Percentiles rank a stretch among this genome's conserved stretches.
Evolutionary conservation across 1,284 basidiomycete species (phyloP).

Genomic region (Moniliella sp.): DNA sequence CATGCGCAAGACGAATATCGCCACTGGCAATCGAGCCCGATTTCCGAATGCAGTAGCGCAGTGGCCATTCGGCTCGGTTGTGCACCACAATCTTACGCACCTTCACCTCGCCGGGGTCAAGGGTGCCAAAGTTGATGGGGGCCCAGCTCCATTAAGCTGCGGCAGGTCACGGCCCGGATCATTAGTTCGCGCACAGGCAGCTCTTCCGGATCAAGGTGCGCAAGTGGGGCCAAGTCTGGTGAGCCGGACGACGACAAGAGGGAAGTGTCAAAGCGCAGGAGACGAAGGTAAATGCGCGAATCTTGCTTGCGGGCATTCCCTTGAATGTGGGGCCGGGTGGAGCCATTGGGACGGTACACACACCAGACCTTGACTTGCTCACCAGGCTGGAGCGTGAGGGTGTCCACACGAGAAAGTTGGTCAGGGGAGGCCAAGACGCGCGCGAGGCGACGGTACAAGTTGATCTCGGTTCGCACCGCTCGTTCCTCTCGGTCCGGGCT

Average conservation of each 20-base stretch:
- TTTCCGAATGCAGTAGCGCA: conserved; percentile 38
- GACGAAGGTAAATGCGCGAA: conserved; percentile 37
- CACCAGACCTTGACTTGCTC: conserved; percentile 35
- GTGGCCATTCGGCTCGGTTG: conserved; percentile 36
- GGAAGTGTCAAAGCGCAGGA: conserved; percentile 36
- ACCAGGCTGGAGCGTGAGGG: conserved; percentile 31
- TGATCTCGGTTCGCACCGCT: conserved; percentile 36
- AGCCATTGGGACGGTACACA: conserved; percentile 37
- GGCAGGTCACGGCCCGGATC: conserved; percentile 36
- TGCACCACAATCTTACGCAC: conserved; percentile 38
- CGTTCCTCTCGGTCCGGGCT: conserved; percentile 37
- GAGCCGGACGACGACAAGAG: conserved; percentile 11
- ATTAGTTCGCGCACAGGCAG: conserved; percentile 39
- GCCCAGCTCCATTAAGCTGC: conserved; percentile 37
- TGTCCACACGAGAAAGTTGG: conserved; percentile 33
- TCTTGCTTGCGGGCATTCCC: conserved; percentile 37
- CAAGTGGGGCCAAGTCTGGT: conserved; percentile 21
- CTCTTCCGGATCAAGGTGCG: conserved; percentile 28
- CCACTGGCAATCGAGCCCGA: conserved; percentile 39
- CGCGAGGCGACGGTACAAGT: conserved; percentile 36
- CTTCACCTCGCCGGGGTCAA: conserved; percentile 38
- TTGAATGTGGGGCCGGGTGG: conserved; percentile 37
- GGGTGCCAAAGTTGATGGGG: conserved; percentile 41
- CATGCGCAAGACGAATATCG: conserved; percentile 37
- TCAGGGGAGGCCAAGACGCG: conserved; percentile 31